Base-by-base conservation (phyloP, 768 basidiomycete species). In the Mycena vitilis region DNA sequence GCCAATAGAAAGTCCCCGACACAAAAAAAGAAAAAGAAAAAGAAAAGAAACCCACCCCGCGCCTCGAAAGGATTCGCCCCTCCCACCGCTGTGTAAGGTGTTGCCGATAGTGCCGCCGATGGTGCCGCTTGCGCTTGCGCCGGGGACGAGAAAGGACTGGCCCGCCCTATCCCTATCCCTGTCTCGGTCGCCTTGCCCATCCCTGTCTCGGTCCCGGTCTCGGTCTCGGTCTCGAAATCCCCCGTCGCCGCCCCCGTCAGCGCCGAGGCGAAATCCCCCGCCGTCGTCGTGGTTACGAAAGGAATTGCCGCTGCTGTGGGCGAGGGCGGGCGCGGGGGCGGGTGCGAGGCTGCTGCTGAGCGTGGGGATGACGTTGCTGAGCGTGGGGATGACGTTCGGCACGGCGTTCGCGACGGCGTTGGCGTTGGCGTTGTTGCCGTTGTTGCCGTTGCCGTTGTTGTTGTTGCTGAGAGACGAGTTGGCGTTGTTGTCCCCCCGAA, bases 131-230 rank as follows among this genome's bases (percentile, higher is more conserved):
- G n/a, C n/a, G 58, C 16, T 37, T 25, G 34, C 52, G 12, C 22
- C 58, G 45, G 45, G 36, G 59, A 22, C 73, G 23, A 69, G 75
- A 71, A 74, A 75, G 68, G 73, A 70, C 54, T 73, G 69, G 57
- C 22, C 34, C 51, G 49, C 51, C 36, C 55, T 44, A 16, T 42
- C 36, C 47, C 25, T 58, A 58, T 52, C 66, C 52, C 52, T 16
- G 2, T 34, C 52, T 34, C 52, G 20, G 53, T 37, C 53, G 22
- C 53, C 18, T 9, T 8, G n/a, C 18, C 40, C 42, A 15, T 22
- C 38, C 37, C 23, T 38, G 40, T 22, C 38, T 23, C 36, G 37
- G 37, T 18, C 53, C 2, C 55, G 12, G 38, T 5, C 23, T 9
- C 23, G 13, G 12, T 15, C 13, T 23, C 20, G 11, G 38, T 56